Base-by-base conservation (phyloP, 768 basidiomycete genomes). In the Kwoniella botswanensis region DNA sequence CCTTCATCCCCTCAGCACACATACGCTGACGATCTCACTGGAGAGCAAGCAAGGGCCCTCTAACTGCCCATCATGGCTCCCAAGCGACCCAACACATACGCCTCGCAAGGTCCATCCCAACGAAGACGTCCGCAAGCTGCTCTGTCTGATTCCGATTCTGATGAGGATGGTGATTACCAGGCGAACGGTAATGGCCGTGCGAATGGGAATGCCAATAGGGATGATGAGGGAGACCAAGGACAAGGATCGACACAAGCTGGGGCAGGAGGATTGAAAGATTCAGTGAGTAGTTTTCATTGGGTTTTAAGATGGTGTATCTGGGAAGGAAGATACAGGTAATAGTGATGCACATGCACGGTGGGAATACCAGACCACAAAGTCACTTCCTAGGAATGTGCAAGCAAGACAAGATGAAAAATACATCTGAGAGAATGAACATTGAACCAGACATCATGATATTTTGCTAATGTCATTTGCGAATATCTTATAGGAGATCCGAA, bases 401-500 rank as follows among this genome's bases (percentile, higher is more conserved):
- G 2, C 26, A 26, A 26, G 26, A 2, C 2, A 26, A 26, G 4
- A 26, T 2, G 26, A 26, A n/a, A n/a, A n/a, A n/a, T n/a, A 26
- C 26, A 26, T 26, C 13, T 6, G 46, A 50, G 18, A 50, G 46
- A 4, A 15, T 15, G 1, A 69, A 2, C 13, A 2, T n/a, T 13
- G 24, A 1, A 41, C n/a, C n/a, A 17, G 22, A 61, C 0, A n/a
- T 10, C n/a, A 21, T 35, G 0, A 35, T 35, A 35, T 6, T 18
- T 21, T 61, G 22, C 59, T 61, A 17, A 61, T 41, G 2, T 7
- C 3, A 11, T 44, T 61, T 15, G 7, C n/a, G 0, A 18, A 13
- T n/a, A 9, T 18, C 53, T 46, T 41, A 15, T 29, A 94, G 92
- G 88, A 90, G 21, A 76, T 89, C 24, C 84, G 86, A n/a, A 86